Percentiles rank a stretch among this genome's conserved stretches.
Evolutionary conservation across 441 rosid species (phyloP).

Genomic region (Gossypium davidsonii): DNA sequence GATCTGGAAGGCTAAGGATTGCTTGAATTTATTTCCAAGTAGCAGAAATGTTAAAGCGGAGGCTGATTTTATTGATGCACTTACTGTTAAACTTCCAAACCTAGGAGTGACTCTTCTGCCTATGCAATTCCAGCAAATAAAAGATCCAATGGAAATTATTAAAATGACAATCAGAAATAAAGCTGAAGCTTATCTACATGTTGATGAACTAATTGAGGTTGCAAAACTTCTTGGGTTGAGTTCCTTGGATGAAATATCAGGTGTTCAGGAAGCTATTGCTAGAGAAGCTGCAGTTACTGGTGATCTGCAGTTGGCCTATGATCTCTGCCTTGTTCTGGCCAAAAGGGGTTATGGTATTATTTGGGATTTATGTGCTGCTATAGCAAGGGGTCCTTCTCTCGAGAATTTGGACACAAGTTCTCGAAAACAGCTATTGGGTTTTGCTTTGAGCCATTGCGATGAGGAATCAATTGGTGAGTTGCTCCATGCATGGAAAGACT

Average conservation of each 20-base stretch:
- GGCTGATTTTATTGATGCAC: constrained; percentile 73
- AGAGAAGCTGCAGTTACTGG: constrained; percentile 98
- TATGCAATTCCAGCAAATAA: constrained; percentile 88
- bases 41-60: constrained; percentile 83
- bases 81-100: constrained; percentile 84
- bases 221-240: constrained; percentile 89
- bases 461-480: constrained; percentile 88
- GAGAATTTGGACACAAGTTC: constrained; percentile 75
- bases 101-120: constrained; percentile 94
- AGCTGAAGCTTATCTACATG: constrained; percentile 86
- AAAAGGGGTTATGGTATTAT: constrained; percentile 88
- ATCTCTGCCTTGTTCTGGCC: constrained; percentile 75
- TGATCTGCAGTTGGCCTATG: constrained; percentile 95
- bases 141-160: constrained; percentile 95
- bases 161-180: constrained; percentile 87
- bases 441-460: constrained; percentile 92
- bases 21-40: constrained; percentile 73
- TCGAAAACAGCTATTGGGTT: constrained; percentile 80
- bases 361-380: constrained; percentile 99
- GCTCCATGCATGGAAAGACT: constrained; percentile 96
- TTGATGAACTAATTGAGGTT: constrained; percentile 87
- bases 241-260: constrained; percentile 67
- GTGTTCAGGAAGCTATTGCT: constrained; percentile 94
- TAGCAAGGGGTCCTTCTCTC: constrained; percentile 94
- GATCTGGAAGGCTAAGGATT: constrained; percentile 99